Percentiles rank a stretch among this genome's conserved stretches.
Conservation (phyloP, 2,329 filamentous ascomycete genomes). For the Emmonsia crescens region DNA sequence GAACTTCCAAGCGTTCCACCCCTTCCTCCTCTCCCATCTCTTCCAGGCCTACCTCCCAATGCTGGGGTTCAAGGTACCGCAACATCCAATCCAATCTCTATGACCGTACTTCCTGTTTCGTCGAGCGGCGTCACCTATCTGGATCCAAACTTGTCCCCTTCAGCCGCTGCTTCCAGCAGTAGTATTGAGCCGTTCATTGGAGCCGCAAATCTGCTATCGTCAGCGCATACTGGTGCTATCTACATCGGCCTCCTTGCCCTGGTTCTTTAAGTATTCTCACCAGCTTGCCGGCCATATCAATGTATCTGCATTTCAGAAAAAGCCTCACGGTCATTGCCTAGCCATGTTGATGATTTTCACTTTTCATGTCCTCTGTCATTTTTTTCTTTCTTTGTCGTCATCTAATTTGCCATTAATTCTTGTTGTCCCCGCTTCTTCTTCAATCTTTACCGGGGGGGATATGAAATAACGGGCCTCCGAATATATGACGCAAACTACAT, state of each 20-base stretch:
- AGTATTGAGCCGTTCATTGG: not conserved
- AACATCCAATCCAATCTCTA: not conserved
- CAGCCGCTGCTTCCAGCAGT: not conserved
- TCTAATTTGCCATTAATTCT: not conserved
- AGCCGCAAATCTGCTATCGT: not conserved
- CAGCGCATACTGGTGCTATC: constrained; percentile 1
- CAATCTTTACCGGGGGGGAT: not conserved
- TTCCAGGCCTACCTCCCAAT: not conserved
- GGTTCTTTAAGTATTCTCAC: constrained; percentile 2
- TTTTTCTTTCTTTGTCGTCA: not conserved
- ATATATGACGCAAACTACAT: not conserved
- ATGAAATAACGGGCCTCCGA: not conserved
- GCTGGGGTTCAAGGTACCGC: not conserved
- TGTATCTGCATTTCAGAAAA: not conserved
- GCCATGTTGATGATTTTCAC: not conserved
- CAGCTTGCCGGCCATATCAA: not conserved
- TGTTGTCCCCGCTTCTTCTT: not conserved
- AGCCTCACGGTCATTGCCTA: not conserved
- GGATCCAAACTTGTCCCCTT: not conserved
- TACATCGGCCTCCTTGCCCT: constrained; percentile 1
- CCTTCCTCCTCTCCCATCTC: not conserved
- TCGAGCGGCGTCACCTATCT: not conserved
- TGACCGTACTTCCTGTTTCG: not conserved
- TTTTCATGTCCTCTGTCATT: not conserved
- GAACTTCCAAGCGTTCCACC: not conserved